These are phyloP conservation scores for Verbena officinalis DNA, from an alignment of 257 asterid species.

Conservation along the genomic window DNA sequence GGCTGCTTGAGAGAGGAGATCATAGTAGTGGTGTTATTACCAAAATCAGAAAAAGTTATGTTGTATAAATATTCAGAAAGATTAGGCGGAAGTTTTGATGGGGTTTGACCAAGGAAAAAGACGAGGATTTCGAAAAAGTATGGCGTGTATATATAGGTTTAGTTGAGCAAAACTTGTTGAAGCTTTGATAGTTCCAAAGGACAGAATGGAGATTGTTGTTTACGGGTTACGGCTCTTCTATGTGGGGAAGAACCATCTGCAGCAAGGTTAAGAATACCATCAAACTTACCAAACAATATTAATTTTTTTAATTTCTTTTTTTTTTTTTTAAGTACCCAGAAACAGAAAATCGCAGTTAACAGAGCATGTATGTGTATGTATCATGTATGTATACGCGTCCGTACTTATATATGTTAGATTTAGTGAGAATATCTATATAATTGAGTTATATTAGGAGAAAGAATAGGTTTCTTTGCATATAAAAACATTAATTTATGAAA, in stretches of 20 bases:
- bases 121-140: background rate
- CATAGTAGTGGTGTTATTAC: conserved; percentile 41
- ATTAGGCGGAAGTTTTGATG: conserved; percentile 27
- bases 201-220: conserved; percentile 17
- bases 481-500: too few relatives aligned
- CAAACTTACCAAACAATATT: too few relatives aligned
- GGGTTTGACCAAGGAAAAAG: conserved; percentile 28
- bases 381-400: too few relatives aligned
- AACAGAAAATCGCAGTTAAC: too few relatives aligned
- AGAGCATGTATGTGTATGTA: too few relatives aligned
- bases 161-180: background rate
- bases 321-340: too few relatives aligned
- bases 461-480: too few relatives aligned
- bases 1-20: conserved; percentile 69
- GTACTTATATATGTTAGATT: too few relatives aligned
- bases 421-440: too few relatives aligned
- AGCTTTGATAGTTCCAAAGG: conserved; percentile 42
- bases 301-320: too few relatives aligned
- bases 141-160: conserved; percentile 1
- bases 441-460: too few relatives aligned
- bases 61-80: background rate
- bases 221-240: conserved; percentile 35
- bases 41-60: background rate
- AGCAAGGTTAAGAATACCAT: background rate
- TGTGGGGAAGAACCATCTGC: conserved; percentile 20